phyloP scores from a whole-genome alignment of 768 basidiomycete genomes.

The Leccinellum albellum region DNA sequence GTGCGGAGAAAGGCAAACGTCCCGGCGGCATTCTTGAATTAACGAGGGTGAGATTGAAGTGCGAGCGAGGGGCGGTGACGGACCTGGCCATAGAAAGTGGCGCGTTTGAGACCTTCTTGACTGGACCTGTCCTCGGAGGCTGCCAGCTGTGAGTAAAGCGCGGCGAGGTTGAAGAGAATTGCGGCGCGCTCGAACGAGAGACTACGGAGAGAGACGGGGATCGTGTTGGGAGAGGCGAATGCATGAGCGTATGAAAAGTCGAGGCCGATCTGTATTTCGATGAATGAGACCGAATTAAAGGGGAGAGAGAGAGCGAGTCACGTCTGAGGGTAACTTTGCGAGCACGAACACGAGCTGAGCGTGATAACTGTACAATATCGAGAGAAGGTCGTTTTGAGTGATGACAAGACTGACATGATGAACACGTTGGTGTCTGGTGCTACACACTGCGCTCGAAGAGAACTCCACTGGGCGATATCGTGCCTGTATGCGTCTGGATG shows the following conservation, averaged over 20 bases:
- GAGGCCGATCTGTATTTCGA: slow-evolving; percentile 54
- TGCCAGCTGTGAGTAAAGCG: slow-evolving; percentile 81
- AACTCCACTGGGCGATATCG: slow-evolving; percentile 72
- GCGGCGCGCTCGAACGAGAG: slow-evolving; percentile 79
- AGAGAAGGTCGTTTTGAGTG: background rate
- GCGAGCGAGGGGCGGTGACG: slow-evolving; percentile 17
- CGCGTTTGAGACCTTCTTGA: slow-evolving; percentile 81
- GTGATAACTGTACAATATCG: slow-evolving; percentile 66
- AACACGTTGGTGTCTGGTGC: slow-evolving; percentile 53
- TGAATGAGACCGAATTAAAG: slow-evolving; percentile 10
- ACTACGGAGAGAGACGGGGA: slow-evolving; percentile 64
- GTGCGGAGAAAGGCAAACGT: slow-evolving; percentile 58
- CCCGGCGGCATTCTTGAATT: slow-evolving; percentile 63
- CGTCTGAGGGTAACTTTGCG: slow-evolving; percentile 82
- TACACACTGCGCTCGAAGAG: slow-evolving; percentile 53
- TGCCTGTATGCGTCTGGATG: slow-evolving; percentile 83
- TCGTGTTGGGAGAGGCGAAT: slow-evolving; percentile 49
- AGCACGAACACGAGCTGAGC: slow-evolving; percentile 82
- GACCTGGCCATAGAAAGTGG: slow-evolving; percentile 69
- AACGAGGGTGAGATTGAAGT: slow-evolving; percentile 11
- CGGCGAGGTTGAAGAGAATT: slow-evolving; percentile 81
- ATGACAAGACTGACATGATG: slow-evolving; percentile 50
- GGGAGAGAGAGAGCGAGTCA: slow-evolving; percentile 25
- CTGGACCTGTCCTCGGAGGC: slow-evolving; percentile 63
- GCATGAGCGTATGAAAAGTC: slow-evolving; percentile 70